These are phyloP conservation scores for Singerocomus inundabilis DNA, from an alignment of 1,284 basidiomycete species.

Conservation along the genomic window DNA sequence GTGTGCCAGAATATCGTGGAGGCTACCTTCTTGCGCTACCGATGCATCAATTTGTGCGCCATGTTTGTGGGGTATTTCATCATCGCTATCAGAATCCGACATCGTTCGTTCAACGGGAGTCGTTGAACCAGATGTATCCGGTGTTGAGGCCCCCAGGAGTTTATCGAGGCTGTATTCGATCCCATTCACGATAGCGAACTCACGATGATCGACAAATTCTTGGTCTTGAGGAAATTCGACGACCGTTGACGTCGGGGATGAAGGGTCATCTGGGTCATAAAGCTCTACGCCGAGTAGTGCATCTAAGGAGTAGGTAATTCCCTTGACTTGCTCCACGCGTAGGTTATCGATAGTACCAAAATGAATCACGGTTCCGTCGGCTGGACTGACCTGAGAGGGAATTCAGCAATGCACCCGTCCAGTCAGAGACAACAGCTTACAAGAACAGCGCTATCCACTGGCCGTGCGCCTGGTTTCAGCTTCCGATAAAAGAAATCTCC, in stretches of 20 bases:
- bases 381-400: conserved; percentile 74
- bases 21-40: conserved; percentile 50
- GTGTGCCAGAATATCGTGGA: conserved; percentile 58
- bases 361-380: conserved; percentile 91
- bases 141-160: conserved; percentile 57
- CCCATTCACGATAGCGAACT: conserved; percentile 96
- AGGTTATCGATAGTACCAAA: conserved; percentile 84
- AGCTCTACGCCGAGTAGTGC: conserved; percentile 82
- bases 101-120: conserved; percentile 23
- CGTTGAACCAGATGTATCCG: conserved; percentile 26
- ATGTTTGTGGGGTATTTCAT: conserved; percentile 48
- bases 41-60: conserved; percentile 67
- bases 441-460: conserved; percentile 76
- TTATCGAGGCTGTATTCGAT: conserved; percentile 93
- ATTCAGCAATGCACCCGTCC: background rate
- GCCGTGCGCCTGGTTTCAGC: conserved; percentile 80
- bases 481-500: conserved; percentile 96
- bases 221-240: conserved; percentile 43
- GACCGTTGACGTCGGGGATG: conserved; percentile 42
- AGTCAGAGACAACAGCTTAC: conserved; percentile 42
- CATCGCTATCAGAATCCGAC: conserved; percentile 28
- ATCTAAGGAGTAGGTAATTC: conserved; percentile 93
- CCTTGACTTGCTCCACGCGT: conserved; percentile 96
- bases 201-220: conserved; percentile 72
- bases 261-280: conserved; percentile 34